Evolutionary conservation across 2,329 filamentous ascomycete species (phyloP), one percentile per base, ranked within the genome.

Genomic region (Fusarium sp.): DNA sequence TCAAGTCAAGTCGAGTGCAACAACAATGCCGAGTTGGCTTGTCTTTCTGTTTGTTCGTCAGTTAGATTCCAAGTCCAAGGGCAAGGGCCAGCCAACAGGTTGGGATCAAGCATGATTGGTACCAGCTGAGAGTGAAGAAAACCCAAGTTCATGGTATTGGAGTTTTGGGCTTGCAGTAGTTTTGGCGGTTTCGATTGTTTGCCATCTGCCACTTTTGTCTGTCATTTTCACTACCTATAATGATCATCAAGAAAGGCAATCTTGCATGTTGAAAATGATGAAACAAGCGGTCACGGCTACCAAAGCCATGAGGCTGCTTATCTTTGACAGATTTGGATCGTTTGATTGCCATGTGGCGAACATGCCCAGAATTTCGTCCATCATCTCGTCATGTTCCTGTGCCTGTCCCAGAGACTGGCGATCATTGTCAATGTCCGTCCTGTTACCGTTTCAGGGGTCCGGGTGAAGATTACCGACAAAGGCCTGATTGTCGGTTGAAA

Each of bases 301-400:
- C 58, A 65, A 44, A 63, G 52, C 57, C 35, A 38, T 41, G 35
- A 24, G 43, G 47, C 29, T 60, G 70, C 55, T 31, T 47, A 70
- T 71, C 66, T 47, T 69, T 73, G 59, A 61, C 70, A 52, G 49
- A 53, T 68, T 64, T 37, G 57, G 68, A 57, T 63, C 49, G 54
- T 62, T 52, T 59, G 52, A 73, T 71, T 63, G 42, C 50, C 31
- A 61, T 60, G 69, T 70, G 71, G 69, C 71, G 59, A 74, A 55
- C 50, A 57, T 56, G 53, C 41, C 43, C 21, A 70, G 47, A 50
- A 26, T 24, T 41, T 41, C 33, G 43, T 49, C 20, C 28, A 43
- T 49, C 33, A 28, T 38, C 42, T 41, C 43, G 28, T 42, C 39
- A 58, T 63, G 57, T 48, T 59, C 52, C 23, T 59, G 59, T 70